phyloP scores from a whole-genome alignment of 768 basidiomycete species.

The Gymnopilus junonius region DNA sequence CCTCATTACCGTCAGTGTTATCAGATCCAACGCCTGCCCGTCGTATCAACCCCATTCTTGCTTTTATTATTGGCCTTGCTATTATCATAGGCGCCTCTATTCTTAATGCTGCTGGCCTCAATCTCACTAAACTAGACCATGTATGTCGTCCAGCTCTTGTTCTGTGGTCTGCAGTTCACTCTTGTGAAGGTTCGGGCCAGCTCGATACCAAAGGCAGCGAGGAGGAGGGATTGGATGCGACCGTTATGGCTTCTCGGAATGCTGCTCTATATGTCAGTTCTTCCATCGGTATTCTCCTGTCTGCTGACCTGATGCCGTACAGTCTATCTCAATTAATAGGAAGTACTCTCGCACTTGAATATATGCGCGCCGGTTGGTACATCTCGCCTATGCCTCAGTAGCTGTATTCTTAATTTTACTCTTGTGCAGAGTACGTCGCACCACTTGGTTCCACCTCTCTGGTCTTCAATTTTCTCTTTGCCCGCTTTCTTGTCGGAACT shows the following conservation, averaged over 20 bases:
- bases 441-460: slow-evolving; percentile 93
- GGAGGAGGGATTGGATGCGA: slow-evolving; percentile 78
- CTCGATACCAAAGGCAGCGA: slow-evolving; percentile 73
- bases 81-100: slow-evolving; percentile 86
- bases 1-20: slow-evolving; percentile 10
- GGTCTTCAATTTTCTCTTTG: slow-evolving; percentile 96
- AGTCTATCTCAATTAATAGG: slow-evolving; percentile 87
- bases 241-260: slow-evolving; percentile 93
- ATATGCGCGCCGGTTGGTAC: slow-evolving; percentile 80
- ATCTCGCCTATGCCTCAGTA: not conserved
- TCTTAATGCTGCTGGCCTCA: slow-evolving; percentile 92
- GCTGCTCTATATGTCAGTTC: slow-evolving; percentile 85
- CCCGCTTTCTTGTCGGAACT: slow-evolving; percentile 84
- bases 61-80: slow-evolving; percentile 83
- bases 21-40: slow-evolving; percentile 26
- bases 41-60: slow-evolving; percentile 56
- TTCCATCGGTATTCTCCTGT: slow-evolving; percentile 6
- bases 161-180: not conserved
- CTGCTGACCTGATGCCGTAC: slow-evolving; percentile 1
- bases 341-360: slow-evolving; percentile 84
- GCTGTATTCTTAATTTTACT: not conserved
- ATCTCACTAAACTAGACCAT: slow-evolving; percentile 94
- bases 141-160: slow-evolving; percentile 41
- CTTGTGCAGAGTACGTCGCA: slow-evolving; percentile 84
- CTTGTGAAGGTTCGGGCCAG: slow-evolving; percentile 65